phyloP scores from a whole-genome alignment of 345 rosid species.

The Eucalyptus marginata region DNA sequence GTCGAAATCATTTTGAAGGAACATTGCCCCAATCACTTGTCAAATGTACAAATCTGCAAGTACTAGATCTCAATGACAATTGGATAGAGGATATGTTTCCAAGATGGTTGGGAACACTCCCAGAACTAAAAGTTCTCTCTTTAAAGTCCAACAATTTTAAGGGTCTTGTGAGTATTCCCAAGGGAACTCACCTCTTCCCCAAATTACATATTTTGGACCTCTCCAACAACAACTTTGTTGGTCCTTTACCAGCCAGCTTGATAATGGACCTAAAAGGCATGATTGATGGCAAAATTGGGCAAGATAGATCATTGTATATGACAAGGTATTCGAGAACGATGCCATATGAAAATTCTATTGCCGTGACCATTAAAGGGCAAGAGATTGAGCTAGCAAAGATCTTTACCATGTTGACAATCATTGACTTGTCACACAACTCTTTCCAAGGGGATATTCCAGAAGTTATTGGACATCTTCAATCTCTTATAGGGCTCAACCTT shows the following conservation, averaged over 20 bases:
- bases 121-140: not conserved
- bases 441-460: not conserved
- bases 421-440: not conserved
- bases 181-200: not conserved
- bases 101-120: not conserved
- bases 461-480: not conserved
- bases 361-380: not conserved
- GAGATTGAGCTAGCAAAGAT: not conserved
- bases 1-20: not conserved
- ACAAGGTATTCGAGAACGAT: rapidly evolving
- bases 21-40: not conserved
- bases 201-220: not conserved
- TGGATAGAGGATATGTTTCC: not conserved
- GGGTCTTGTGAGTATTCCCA: not conserved
- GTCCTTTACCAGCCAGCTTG: not conserved
- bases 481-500: not conserved
- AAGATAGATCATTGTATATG: not conserved
- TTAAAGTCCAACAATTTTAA: not conserved
- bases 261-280: not conserved
- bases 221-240: not conserved
- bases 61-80: not conserved
- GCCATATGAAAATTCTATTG: not conserved
- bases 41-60: not conserved
- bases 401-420: not conserved
- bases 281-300: not conserved